Evolutionary conservation across 2,329 filamentous ascomycete genomes (phyloP).

Genomic region (Ascocoryne sarcoides): DNA sequence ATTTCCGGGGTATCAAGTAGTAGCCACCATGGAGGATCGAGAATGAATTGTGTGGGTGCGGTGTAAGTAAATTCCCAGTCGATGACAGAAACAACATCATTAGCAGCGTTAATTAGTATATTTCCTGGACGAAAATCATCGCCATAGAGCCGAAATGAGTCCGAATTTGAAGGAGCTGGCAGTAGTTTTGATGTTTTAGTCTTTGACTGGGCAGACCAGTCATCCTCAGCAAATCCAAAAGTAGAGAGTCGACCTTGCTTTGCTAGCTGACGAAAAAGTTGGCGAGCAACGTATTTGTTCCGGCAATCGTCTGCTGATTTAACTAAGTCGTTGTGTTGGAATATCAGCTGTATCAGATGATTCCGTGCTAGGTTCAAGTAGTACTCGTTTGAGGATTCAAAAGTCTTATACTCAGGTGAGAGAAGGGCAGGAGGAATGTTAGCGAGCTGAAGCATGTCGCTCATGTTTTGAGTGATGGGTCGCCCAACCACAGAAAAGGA

Average conservation of each 20-base stretch:
- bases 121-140: constrained; percentile 31
- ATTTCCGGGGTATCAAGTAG: constrained; percentile 27
- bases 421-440: constrained; percentile 12
- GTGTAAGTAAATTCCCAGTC: constrained; percentile 35
- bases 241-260: constrained; percentile 10
- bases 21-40: constrained; percentile 33
- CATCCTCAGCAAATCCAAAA: constrained; percentile 14
- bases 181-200: neutral
- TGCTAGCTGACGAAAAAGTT: constrained; percentile 29
- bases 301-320: constrained; percentile 32
- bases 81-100: constrained; percentile 28
- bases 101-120: constrained; percentile 26
- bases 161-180: constrained; percentile 14
- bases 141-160: constrained; percentile 22
- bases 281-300: constrained; percentile 35
- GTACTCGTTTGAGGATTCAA: constrained; percentile 8
- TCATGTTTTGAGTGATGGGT: constrained; percentile 17
- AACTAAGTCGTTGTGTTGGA: constrained; percentile 35
- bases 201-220: constrained; percentile 25
- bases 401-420: constrained; percentile 5
- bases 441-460: constrained; percentile 14
- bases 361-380: constrained; percentile 14
- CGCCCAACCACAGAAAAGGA: constrained; percentile 7
- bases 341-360: constrained; percentile 34
- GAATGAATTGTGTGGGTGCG: constrained; percentile 28